A percentile compares a stretch with the other conserved stretches of the same genome.
phyloP scores from a whole-genome alignment of 495 filamentous ascomycete genomes.

The Rostrohypoxylon terebratum region DNA sequence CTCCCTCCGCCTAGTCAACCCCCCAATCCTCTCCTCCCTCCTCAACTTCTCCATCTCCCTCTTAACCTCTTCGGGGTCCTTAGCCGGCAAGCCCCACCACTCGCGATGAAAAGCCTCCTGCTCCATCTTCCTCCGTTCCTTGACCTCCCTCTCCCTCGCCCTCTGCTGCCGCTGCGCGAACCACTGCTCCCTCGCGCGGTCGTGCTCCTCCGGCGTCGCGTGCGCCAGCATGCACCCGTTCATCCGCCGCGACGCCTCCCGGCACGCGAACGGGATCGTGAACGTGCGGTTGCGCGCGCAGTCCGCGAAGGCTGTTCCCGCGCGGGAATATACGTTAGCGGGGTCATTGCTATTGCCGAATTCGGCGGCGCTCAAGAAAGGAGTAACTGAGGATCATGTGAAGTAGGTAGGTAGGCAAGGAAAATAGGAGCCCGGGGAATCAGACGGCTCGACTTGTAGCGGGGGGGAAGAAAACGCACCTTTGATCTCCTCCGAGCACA shows the following conservation, averaged over 20 bases:
- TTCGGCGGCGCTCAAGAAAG: background rate
- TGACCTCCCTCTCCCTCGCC: slow-evolving; percentile 69
- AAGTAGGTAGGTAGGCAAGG: background rate
- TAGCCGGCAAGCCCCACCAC: slow-evolving; percentile 69
- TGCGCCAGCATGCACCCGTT: slow-evolving; percentile 91
- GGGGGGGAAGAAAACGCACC: slow-evolving; percentile 62
- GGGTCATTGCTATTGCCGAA: background rate
- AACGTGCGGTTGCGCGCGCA: slow-evolving; percentile 89
- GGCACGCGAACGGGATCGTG: slow-evolving; percentile 86
- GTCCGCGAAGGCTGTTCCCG: slow-evolving; percentile 80
- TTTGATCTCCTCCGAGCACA: slow-evolving; percentile 88
- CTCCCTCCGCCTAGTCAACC: slow-evolving; percentile 43
- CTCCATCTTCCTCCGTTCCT: slow-evolving; percentile 64
- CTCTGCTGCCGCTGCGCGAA: slow-evolving; percentile 79
- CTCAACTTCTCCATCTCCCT: slow-evolving; percentile 55
- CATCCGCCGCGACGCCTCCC: slow-evolving; percentile 81
- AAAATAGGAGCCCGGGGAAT: background rate
- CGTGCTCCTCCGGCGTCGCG: slow-evolving; percentile 85
- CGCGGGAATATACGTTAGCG: background rate
- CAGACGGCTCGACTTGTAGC: background rate
- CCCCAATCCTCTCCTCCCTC: slow-evolving; percentile 54
- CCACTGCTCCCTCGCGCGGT: slow-evolving; percentile 94
- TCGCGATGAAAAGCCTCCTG: slow-evolving; percentile 69
- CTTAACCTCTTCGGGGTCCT: slow-evolving; percentile 56
- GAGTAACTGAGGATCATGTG: background rate